Evolutionary conservation across 306 rosid species (phyloP).

Genomic region (Crataegus laevigata): DNA sequence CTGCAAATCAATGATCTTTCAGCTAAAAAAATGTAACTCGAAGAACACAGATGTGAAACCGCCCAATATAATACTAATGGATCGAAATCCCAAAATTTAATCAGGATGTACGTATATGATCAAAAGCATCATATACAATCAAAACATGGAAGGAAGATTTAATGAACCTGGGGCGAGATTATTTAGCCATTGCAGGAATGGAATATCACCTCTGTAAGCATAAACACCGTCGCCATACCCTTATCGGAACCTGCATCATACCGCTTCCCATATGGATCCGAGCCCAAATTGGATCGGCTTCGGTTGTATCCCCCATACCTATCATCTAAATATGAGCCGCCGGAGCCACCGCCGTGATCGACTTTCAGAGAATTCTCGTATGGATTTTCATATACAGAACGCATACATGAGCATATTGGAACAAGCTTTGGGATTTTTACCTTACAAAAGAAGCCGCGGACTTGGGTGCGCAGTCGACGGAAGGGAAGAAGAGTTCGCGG

Average conservation of each 20-base stretch:
- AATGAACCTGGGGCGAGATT: slow-evolving; percentile 44
- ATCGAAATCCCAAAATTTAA: neutral
- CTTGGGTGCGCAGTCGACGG: too few relatives aligned
- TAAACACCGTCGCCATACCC: slow-evolving; percentile 65
- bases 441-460: too few relatives aligned
- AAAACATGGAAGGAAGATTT: neutral
- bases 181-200: slow-evolving; percentile 36
- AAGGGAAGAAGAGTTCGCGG: too few relatives aligned
- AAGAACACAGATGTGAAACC: slow-evolving; percentile 7
- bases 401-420: too few relatives aligned
- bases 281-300: slow-evolving; percentile 51
- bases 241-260: slow-evolving; percentile 37
- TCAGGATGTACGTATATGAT: neutral
- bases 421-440: too few relatives aligned
- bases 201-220: slow-evolving; percentile 68
- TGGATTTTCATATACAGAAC: slow-evolving; percentile 34
- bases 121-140: slow-evolving; percentile 5
- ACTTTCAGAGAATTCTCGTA: slow-evolving; percentile 48
- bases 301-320: slow-evolving; percentile 32
- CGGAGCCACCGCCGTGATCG: slow-evolving; percentile 31
- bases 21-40: slow-evolving; percentile 12
- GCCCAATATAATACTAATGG: neutral
- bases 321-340: slow-evolving; percentile 45
- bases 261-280: slow-evolving; percentile 51
- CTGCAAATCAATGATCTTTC: slow-evolving; percentile 34